phyloP scores from a whole-genome alignment of 371 early-diverging fungal species.

The Choanephora cucurbitarum region DNA sequence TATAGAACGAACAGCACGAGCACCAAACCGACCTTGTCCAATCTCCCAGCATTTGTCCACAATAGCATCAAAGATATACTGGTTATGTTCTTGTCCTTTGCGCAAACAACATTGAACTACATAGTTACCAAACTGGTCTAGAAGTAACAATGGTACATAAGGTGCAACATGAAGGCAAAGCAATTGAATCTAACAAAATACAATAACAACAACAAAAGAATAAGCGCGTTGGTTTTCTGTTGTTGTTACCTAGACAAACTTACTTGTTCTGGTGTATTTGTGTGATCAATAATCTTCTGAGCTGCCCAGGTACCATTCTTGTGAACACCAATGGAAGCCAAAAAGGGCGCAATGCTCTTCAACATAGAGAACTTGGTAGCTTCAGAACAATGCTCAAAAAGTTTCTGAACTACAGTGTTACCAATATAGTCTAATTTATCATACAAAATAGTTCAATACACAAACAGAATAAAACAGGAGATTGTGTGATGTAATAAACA shows the following conservation, averaged over 20 bases:
- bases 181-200: slow-evolving; percentile 13
- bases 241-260: background rate
- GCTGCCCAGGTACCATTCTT: slow-evolving; percentile 94
- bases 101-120: slow-evolving; percentile 85
- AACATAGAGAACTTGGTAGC: slow-evolving; percentile 51
- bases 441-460: slow-evolving; percentile 10
- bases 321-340: slow-evolving; percentile 83
- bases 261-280: slow-evolving; percentile 45
- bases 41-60: slow-evolving; percentile 70
- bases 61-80: slow-evolving; percentile 82
- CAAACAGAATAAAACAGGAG: background rate
- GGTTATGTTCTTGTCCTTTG: slow-evolving; percentile 62
- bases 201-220: background rate
- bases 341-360: slow-evolving; percentile 60
- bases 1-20: slow-evolving; percentile 79
- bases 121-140: slow-evolving; percentile 88
- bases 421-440: slow-evolving; percentile 92
- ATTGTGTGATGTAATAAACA: background rate
- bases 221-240: background rate
- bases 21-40: slow-evolving; percentile 80
- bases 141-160: slow-evolving; percentile 70
- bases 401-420: slow-evolving; percentile 81
- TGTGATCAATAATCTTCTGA: slow-evolving; percentile 82
- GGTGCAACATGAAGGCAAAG: slow-evolving; percentile 48
- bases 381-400: slow-evolving; percentile 68